A percentile compares a stretch with the other conserved stretches of the same genome.
These are phyloP conservation scores for Fusarium torulosum DNA, from an alignment of 2,329 filamentous ascomycete genomes.

Conservation along the genomic window DNA sequence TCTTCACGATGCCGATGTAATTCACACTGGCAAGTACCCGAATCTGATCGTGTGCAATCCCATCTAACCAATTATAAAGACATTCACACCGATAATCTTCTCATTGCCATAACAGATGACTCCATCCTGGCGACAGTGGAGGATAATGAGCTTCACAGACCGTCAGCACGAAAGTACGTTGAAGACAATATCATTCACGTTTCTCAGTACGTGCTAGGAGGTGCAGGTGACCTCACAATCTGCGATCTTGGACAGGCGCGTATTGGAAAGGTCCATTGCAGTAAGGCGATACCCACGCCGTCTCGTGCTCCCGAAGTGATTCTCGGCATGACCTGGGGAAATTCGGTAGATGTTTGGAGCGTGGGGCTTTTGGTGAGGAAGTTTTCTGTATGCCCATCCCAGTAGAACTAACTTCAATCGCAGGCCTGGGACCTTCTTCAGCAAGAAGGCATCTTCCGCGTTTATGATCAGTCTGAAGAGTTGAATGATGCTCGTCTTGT, in stretches of 20 bases:
- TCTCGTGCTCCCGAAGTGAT: slow-evolving; percentile 56
- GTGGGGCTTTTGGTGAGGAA: slow-evolving; percentile 51
- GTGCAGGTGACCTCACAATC: slow-evolving; percentile 49
- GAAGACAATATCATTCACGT: slow-evolving; percentile 49
- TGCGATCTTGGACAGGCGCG: slow-evolving; percentile 56
- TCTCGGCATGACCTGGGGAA: slow-evolving; percentile 53
- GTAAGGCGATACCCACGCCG: slow-evolving; percentile 48
- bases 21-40: slow-evolving; percentile 46
- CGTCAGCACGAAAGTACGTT: slow-evolving; percentile 49
- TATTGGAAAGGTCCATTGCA: slow-evolving; percentile 43
- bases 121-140: slow-evolving; percentile 50
- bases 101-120: slow-evolving; percentile 51
- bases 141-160: slow-evolving; percentile 49
- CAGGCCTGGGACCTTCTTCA: slow-evolving; percentile 48
- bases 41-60: accelerated
- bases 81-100: slow-evolving; percentile 54
- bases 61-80: slow-evolving; percentile 45
- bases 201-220: slow-evolving; percentile 51
- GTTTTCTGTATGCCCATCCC: neutral
- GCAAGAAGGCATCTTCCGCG: slow-evolving; percentile 36
- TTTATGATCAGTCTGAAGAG: slow-evolving; percentile 43
- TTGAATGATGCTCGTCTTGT: slow-evolving; percentile 44
- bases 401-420: neutral
- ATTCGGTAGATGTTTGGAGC: slow-evolving; percentile 54
- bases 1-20: slow-evolving; percentile 45